Evolutionary conservation across 164 flowering plant species (phyloP).

Genomic region (Warburgia ugandensis): DNA sequence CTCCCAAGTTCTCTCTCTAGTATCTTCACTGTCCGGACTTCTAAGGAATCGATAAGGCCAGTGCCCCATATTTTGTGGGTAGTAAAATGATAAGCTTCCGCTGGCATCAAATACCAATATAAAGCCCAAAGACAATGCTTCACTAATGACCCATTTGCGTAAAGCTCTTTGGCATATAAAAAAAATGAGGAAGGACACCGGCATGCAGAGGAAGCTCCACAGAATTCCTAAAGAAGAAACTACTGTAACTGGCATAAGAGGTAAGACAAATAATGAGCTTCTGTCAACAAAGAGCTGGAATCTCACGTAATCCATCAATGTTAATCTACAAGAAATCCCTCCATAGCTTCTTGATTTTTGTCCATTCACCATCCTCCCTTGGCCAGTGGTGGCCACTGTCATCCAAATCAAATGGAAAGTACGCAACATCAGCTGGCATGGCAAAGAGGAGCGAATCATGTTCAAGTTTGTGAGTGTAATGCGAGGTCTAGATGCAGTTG

Average conservation of each 20-base stretch:
- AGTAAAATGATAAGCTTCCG: conserved; percentile 50
- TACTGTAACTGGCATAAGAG: conserved; percentile 72
- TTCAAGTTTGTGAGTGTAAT: conserved; percentile 50
- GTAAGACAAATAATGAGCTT: conserved; percentile 21
- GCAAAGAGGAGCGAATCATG: conserved; percentile 81
- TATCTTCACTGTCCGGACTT: conserved; percentile 9
- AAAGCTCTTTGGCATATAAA: conserved; percentile 66
- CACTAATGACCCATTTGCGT: conserved; percentile 70
- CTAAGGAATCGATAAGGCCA: conserved; percentile 9
- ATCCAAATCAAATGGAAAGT: conserved; percentile 53
- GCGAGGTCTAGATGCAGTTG: conserved; percentile 52
- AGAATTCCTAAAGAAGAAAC: conserved; percentile 49
- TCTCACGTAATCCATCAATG: conserved; percentile 18
- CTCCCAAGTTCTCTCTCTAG: conserved; percentile 56
- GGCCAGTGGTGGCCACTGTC: conserved; percentile 49
- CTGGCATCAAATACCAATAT: conserved; percentile 90
- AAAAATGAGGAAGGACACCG: conserved; percentile 89
- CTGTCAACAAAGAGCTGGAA: conserved; percentile 2
- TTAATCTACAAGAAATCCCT: conserved; percentile 21
- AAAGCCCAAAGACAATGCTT: conserved; percentile 52
- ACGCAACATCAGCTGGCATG: conserved; percentile 34
- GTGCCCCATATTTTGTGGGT: conserved; percentile 21
- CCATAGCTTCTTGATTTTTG: conserved; percentile 49
- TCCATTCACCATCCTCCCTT: conserved; percentile 36
- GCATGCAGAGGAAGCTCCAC: conserved; percentile 61